These are phyloP conservation scores for Globisporangium alternatum DNA, from an alignment of 352 stramenopile genomes.

Conservation along the genomic window DNA sequence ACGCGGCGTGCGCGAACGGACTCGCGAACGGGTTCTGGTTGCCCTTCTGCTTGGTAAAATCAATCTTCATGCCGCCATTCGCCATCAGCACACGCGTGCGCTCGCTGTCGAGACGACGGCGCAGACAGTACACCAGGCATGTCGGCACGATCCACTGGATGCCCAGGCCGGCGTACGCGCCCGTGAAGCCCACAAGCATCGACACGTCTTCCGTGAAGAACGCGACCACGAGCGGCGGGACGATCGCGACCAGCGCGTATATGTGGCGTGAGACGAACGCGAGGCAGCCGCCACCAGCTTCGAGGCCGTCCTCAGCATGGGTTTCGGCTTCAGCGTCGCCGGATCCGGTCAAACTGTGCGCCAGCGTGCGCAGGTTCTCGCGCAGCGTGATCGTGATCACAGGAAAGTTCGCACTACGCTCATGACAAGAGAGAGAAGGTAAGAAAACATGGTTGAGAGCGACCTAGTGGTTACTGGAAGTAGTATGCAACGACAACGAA, in stretches of 20 bases:
- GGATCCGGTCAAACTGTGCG: slow-evolving; percentile 37
- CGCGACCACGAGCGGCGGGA: slow-evolving; percentile 75
- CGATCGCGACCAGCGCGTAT: slow-evolving; percentile 69
- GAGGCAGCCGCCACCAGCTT: slow-evolving; percentile 9
- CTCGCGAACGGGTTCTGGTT: slow-evolving; percentile 73
- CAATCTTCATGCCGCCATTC: slow-evolving; percentile 1
- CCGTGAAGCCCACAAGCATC: slow-evolving; percentile 86
- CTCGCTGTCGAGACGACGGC: slow-evolving; percentile 46
- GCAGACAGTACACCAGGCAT: slow-evolving; percentile 72
- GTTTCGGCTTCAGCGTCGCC: slow-evolving; percentile 10
- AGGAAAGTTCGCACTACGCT: slow-evolving; percentile 71
- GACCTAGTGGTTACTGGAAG: neutral
- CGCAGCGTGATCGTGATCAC: slow-evolving; percentile 86
- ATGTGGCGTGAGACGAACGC: slow-evolving; percentile 56
- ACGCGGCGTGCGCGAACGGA: slow-evolving; percentile 58
- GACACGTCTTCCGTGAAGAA: slow-evolving; percentile 89
- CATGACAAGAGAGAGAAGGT: slow-evolving; percentile 4
- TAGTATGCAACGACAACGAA: slow-evolving; percentile 18
- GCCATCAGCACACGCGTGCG: neutral
- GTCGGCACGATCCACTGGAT: slow-evolving; percentile 88
- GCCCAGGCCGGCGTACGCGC: slow-evolving; percentile 78
- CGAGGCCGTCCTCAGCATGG: slow-evolving; percentile 20
- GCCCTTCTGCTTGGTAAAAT: slow-evolving; percentile 2
- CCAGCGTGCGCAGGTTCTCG: slow-evolving; percentile 78
- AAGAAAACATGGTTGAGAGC: neutral